Base-by-base conservation (phyloP, 2,329 filamentous ascomycete species). In the Claviceps africana region DNA sequence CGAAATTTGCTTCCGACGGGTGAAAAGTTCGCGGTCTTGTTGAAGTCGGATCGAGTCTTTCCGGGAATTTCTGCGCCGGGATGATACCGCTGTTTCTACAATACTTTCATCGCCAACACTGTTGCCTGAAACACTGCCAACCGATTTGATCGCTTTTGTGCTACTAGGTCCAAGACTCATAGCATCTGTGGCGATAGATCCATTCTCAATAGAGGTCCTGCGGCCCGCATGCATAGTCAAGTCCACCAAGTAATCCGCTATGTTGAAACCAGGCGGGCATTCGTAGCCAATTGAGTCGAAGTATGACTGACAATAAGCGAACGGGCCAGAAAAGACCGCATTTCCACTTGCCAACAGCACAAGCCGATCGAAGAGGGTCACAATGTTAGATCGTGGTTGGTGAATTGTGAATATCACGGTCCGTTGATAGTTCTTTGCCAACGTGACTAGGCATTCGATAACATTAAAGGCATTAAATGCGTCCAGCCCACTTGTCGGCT, bases 341-440 rank as follows among this genome's bases (percentile, higher is more conserved):
- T 84, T 84, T 28, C 93, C 93, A 58, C 88, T 84, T 2, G 93
- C 93, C 44, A 98, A 75, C 15, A 98, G 79, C 51, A 98, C 77
- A n/a, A 98, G 76, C 52, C 91, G 83, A 65, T 98, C 93, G 64
- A 98, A 98, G 3, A 98, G 77, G 10, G 93, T 93, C 22, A 97
- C 93, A 62, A 98, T 98, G 67, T 98, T 98, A 11, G 93, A 98
- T 58, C 94, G 82, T 39, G 93, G 93, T 63, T 98, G 93, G 66
- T 98, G 93, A 57, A 98, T 98, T 15, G 93, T 98, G 70, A 98
- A 96, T 56, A 98, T 86, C 52, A 98, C 89, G 1, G 94, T 98
- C 55, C 94, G 81, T 70, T 96, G 94, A 72, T 97, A 98, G 43
- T 83, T 93, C 72, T 95, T 96, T 50, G 94, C 93, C 45, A 98